Conservation (phyloP, 176 grass and related monocot species). For the Carex pumila region DNA sequence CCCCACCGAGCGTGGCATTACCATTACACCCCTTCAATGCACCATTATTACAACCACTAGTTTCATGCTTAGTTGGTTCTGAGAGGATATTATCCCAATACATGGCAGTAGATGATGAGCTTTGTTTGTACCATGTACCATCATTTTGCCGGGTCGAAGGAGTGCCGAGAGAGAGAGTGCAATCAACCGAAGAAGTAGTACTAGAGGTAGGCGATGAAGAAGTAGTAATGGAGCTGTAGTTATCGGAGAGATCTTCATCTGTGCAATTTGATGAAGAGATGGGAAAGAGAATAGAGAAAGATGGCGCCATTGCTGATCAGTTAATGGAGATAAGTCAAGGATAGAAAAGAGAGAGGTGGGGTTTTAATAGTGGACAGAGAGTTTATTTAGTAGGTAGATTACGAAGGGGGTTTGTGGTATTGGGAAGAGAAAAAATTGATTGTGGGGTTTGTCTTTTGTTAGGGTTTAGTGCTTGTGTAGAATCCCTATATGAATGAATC, state of each 20-base stretch:
- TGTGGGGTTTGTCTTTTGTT: slow-evolving; percentile 40
- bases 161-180: slow-evolving; percentile 84
- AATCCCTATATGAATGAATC: background rate
- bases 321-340: background rate
- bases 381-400: background rate
- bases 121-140: background rate
- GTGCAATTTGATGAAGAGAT: slow-evolving; percentile 30
- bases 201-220: slow-evolving; percentile 9
- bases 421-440: slow-evolving; percentile 33
- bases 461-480: slow-evolving; percentile 7
- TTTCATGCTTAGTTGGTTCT: background rate
- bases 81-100: slow-evolving; percentile 34
- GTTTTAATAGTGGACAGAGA: background rate
- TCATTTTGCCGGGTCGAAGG: slow-evolving; percentile 45
- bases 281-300: slow-evolving; percentile 30
- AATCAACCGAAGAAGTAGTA: slow-evolving; percentile 49
- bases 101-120: background rate
- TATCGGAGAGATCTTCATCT: slow-evolving; percentile 3
- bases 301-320: slow-evolving; percentile 26
- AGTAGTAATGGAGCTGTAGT: slow-evolving; percentile 21
- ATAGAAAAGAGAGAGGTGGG: background rate
- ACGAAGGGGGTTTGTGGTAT: background rate
- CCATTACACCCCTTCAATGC: background rate
- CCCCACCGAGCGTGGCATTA: background rate
- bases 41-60: background rate